Evolutionary conservation across 2,329 filamentous ascomycete genomes (phyloP), one percentile per base, ranked within the genome.

Genomic region (Ascochyta koolunga): DNA sequence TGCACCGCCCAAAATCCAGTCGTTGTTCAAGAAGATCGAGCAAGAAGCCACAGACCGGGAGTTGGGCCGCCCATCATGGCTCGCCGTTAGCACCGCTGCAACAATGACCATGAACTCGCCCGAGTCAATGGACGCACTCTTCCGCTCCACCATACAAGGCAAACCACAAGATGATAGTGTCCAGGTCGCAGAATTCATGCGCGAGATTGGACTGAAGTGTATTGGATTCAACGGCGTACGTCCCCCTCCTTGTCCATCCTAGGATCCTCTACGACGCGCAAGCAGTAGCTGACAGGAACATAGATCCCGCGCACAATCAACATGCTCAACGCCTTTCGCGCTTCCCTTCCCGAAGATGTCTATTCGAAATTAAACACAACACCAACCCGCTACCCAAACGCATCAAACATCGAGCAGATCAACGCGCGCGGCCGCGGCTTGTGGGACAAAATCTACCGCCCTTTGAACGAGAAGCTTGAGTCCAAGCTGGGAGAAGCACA

Each of bases 51-150:
- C 62, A 18, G 64, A 61, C 36, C 62, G 62, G 5, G 68, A 67
- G 32, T 61, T 74, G 1, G 66, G 68, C 1, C 63, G 69, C 4
- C 71, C 71, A 19, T 72, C 70, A 66, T 74, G 71, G 71, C 68
- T 74, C n/a, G 64, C 68, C 22, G 61, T 74, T 16, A 66, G 65
- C 9, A 89, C 90, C 0, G 91, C 90, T 27, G 87, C 90, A 16
- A 91, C 90, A 1, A 90, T 93, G 78, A 95, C 91, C 1, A 86
- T 95, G 79, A 95, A 96, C 78, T 92, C 90, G 1, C 90, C 90
- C 21, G 88, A 89, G 52, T 89, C 89, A 3, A 83, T 93, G 61
- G 77, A 84, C 4, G 76, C 82, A 19, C 82, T 93, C 11, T 87
- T 86, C 75, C 68, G 81, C 40, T 65, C 78, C 18, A 64, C 51